phyloP scores from a whole-genome alignment of 768 basidiomycete genomes.

The Rhizopogon vulgaris region DNA sequence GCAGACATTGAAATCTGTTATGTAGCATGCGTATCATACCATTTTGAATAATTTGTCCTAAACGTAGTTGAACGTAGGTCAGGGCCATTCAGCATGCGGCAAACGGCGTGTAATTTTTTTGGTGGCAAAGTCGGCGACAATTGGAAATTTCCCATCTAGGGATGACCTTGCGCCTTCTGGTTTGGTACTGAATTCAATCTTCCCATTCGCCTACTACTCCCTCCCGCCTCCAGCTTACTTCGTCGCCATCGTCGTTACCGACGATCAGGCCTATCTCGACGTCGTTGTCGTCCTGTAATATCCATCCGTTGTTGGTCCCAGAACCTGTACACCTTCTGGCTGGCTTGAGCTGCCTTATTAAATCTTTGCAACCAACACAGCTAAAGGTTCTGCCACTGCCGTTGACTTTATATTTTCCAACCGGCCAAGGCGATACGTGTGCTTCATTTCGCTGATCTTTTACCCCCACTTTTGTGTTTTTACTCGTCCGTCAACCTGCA shows the following conservation, averaged over 20 bases:
- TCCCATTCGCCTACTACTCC: constrained; percentile 3
- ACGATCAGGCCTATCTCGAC: constrained; percentile 3
- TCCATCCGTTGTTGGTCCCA: background rate
- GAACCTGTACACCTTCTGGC: constrained; percentile 3
- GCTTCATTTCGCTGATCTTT: background rate
- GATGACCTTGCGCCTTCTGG: constrained; percentile 26
- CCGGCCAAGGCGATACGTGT: constrained; percentile 1
- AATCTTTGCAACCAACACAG: constrained; percentile 11
- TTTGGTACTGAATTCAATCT: constrained; percentile 22
- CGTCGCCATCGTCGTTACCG: background rate
- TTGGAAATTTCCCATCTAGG: constrained; percentile 31
- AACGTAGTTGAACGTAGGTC: background rate
- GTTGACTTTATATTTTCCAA: constrained; percentile 6
- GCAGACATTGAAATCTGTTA: constrained; percentile 44
- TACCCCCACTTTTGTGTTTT: background rate
- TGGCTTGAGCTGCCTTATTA: constrained; percentile 6
- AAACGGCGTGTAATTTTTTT: constrained; percentile 27
- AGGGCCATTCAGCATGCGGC: constrained; percentile 8
- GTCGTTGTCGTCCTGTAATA: constrained; percentile 6
- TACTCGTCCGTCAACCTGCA: background rate
- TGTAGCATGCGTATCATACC: background rate
- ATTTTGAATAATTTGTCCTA: no score
- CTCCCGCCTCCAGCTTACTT: background rate
- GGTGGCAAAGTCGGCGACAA: constrained; percentile 13
- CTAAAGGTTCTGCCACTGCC: constrained; percentile 6